Evolutionary conservation across 148 eudicot species (phyloP).

Genomic region (Rhododendron ovatum): DNA sequence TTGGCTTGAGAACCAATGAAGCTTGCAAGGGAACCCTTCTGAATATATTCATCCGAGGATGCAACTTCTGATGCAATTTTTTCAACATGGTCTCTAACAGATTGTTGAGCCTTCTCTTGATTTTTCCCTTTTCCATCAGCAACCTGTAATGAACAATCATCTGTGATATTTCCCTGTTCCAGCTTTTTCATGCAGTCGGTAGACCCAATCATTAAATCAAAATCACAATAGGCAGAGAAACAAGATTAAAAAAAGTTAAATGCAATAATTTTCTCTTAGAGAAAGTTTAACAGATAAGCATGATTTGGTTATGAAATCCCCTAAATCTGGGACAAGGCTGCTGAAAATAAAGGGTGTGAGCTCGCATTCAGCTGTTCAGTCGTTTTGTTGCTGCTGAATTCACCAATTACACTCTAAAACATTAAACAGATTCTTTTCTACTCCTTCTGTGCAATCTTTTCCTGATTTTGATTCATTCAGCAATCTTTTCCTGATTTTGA

Average conservation of each 20-base stretch:
- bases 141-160: conserved; percentile 14
- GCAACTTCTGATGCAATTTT: conserved; percentile 5
- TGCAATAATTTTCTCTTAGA: conserved; percentile 9
- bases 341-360: conserved; percentile 8
- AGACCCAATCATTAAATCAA: conserved; percentile 11
- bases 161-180: conserved; percentile 6
- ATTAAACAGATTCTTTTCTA: not conserved
- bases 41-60: conserved; percentile 7
- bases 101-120: conserved; percentile 17
- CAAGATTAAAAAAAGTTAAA: conserved; percentile 12
- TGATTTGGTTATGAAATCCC: conserved; percentile 8
- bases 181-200: not conserved
- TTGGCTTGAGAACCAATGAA: not conserved
- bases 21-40: conserved; percentile 21
- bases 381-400: not conserved
- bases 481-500: not conserved
- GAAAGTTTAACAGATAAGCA: conserved; percentile 3
- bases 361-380: not conserved
- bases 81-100: conserved; percentile 9
- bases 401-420: not conserved
- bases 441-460: not conserved
- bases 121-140: conserved; percentile 8
- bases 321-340: conserved; percentile 10
- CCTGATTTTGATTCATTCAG: conserved; percentile 14
- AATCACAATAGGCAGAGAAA: conserved; percentile 14